Percentiles rank a stretch among this genome's conserved stretches.
phyloP scores from a whole-genome alignment of 2,329 filamentous ascomycete genomes.

The Rutstroemia sydowiana region DNA sequence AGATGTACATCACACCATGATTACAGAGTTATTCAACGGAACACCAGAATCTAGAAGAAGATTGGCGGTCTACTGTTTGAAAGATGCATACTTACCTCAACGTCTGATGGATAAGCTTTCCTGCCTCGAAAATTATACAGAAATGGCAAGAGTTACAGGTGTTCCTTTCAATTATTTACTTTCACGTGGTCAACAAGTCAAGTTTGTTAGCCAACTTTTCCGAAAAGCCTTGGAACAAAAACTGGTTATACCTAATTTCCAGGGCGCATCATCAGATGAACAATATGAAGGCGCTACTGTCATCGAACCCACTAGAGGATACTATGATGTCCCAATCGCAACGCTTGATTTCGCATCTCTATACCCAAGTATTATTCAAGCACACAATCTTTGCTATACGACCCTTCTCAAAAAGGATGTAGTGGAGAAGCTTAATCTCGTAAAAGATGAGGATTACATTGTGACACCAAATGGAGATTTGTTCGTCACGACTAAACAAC shows the following conservation, averaged over 20 bases:
- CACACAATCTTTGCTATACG: conserved; percentile 96
- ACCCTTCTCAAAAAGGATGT: conserved; percentile 75
- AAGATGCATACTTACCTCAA: conserved; percentile 94
- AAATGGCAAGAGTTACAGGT: conserved; percentile 98
- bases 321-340: conserved; percentile 90
- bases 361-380: conserved; percentile 98
- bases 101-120: conserved; percentile 95
- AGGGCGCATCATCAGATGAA: conserved; percentile 64
- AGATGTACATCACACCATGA: conserved; percentile 98
- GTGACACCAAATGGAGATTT: conserved; percentile 90
- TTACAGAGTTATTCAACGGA: conserved; percentile 95
- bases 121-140: conserved; percentile 97
- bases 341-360: conserved; percentile 98
- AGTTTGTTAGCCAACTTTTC: conserved; percentile 96
- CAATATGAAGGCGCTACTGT: conserved; percentile 98
- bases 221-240: conserved; percentile 90
- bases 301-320: conserved; percentile 88
- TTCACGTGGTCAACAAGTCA: conserved; percentile 89
- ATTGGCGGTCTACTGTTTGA: conserved; percentile 90
- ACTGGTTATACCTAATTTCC: conserved; percentile 85
- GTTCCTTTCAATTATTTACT: conserved; percentile 95
- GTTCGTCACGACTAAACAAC: conserved; percentile 80
- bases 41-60: conserved; percentile 87
- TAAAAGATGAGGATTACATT: conserved; percentile 92
- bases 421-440: conserved; percentile 67